phyloP scores from a whole-genome alignment of 202 grass and related monocot genomes.

The Hordeum pubiflorum region DNA sequence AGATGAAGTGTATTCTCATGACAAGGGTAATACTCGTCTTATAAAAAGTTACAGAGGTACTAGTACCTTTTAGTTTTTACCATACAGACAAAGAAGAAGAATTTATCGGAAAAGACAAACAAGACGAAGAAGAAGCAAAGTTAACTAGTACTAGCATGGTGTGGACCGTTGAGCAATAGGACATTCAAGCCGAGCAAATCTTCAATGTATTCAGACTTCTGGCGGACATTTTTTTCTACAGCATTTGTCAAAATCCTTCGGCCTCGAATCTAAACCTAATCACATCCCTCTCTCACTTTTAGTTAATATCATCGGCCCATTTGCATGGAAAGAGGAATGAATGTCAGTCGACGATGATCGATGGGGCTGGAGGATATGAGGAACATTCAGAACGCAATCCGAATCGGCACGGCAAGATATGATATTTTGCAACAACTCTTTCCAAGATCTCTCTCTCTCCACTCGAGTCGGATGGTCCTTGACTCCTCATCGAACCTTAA shows the following conservation, averaged over 20 bases:
- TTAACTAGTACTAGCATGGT: neutral
- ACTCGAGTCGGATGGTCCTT: conserved; percentile 24
- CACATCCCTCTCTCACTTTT: neutral
- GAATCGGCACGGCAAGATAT: conserved; percentile 30
- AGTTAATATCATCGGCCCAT: neutral
- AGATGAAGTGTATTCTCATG: too few relatives aligned
- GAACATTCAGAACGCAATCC: conserved; percentile 52
- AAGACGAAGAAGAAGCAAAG: neutral
- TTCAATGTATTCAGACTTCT: neutral
- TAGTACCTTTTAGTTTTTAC: too few relatives aligned
- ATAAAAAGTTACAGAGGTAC: too few relatives aligned
- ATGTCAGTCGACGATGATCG: neutral
- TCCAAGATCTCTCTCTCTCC: neutral
- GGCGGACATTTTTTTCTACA: neutral
- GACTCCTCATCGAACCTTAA: conserved; percentile 37
- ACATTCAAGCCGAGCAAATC: neutral
- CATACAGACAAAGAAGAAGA: too few relatives aligned
- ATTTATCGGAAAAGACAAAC: too few relatives aligned
- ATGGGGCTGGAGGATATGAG: conserved; percentile 22
- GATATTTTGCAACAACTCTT: conserved; percentile 4
- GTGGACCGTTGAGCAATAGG: neutral
- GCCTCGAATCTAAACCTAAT: conserved; percentile 19
- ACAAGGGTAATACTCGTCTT: too few relatives aligned
- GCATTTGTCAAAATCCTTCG: neutral
- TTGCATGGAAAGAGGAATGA: conserved; percentile 5